phyloP scores from a whole-genome alignment of 768 basidiomycete species.

The Leccinum aurantiacum region DNA sequence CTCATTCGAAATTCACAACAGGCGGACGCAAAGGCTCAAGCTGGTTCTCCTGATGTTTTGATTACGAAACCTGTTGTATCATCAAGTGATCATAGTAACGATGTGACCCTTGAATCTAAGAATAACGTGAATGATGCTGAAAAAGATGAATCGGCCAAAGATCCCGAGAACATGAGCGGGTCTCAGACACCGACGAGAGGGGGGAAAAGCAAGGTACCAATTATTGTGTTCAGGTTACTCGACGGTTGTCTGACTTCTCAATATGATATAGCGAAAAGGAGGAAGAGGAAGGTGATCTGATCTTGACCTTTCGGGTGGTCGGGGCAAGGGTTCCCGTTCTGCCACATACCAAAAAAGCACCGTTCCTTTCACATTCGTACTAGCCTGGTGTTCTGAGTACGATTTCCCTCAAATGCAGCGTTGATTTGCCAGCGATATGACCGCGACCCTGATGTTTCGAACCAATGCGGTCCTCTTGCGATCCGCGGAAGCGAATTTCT shows the following conservation, averaged over 20 bases:
- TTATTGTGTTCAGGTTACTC: background rate
- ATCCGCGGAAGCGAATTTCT: constrained; percentile 15
- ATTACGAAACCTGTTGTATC: constrained; percentile 29
- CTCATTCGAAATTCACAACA: constrained; percentile 29
- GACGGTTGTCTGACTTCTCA: constrained; percentile 9
- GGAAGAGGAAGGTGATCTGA: background rate
- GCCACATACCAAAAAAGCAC: constrained; percentile 4
- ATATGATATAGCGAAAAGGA: constrained; percentile 7
- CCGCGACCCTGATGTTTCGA: constrained; percentile 7
- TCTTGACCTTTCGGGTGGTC: constrained; percentile 1
- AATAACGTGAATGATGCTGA: constrained; percentile 25
- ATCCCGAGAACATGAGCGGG: constrained; percentile 12
- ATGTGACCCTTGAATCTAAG: constrained; percentile 25
- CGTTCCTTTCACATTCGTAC: constrained; percentile 1
- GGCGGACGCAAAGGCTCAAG: constrained; percentile 6
- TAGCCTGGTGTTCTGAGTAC: constrained; percentile 17
- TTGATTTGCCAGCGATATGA: constrained; percentile 10
- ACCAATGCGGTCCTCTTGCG: background rate
- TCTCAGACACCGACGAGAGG: constrained; percentile 20
- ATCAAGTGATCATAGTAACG: constrained; percentile 24
- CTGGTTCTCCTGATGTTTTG: constrained; percentile 15
- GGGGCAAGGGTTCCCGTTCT: background rate
- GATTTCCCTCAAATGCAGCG: constrained; percentile 3
- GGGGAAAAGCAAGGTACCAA: constrained; percentile 13
- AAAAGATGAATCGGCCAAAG: constrained; percentile 30